Evolutionary conservation across 257 asterid species (phyloP).

Genomic region (Vinca minor): DNA sequence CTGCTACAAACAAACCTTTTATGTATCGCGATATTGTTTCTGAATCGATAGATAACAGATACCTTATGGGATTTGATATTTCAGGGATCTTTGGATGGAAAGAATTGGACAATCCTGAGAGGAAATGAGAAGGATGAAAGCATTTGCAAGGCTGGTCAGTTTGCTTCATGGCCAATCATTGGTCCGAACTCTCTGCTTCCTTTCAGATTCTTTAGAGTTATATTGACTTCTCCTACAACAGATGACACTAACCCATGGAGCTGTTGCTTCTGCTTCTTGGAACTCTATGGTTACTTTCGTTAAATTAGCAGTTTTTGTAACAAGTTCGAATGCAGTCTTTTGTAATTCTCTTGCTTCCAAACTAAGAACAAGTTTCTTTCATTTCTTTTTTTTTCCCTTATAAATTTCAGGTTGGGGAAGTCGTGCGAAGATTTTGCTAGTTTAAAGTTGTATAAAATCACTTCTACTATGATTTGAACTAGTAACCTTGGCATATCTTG

Average conservation of each 20-base stretch:
- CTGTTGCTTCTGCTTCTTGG: constrained; percentile 87
- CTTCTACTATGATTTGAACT: too few relatives aligned
- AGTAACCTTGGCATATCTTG: too few relatives aligned
- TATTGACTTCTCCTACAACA: constrained; percentile 54
- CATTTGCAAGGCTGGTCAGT: constrained; percentile 78
- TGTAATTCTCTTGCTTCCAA: too few relatives aligned
- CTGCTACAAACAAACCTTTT: not conserved
- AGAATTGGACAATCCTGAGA: constrained; percentile 72
- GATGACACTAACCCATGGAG: constrained; percentile 71
- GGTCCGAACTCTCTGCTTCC: constrained; percentile 85
- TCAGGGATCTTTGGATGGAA: constrained; percentile 85
- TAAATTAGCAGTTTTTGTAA: too few relatives aligned
- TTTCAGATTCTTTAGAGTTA: constrained; percentile 68
- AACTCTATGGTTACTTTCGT: constrained; percentile 87
- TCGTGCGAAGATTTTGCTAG: too few relatives aligned
- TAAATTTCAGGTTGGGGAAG: too few relatives aligned
- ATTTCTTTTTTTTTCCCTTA: too few relatives aligned
- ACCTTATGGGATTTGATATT: constrained; percentile 4
- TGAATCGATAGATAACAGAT: too few relatives aligned
- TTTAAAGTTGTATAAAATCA: too few relatives aligned
- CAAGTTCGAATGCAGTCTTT: not conserved
- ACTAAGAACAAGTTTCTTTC: too few relatives aligned
- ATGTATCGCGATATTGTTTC: too few relatives aligned
- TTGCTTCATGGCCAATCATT: constrained; percentile 75
- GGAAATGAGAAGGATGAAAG: constrained; percentile 72